A percentile compares a stretch with the other conserved stretches of the same genome.
phyloP scores from a whole-genome alignment of 2,329 filamentous ascomycete species.

The Beauveria rudraprayagi region DNA sequence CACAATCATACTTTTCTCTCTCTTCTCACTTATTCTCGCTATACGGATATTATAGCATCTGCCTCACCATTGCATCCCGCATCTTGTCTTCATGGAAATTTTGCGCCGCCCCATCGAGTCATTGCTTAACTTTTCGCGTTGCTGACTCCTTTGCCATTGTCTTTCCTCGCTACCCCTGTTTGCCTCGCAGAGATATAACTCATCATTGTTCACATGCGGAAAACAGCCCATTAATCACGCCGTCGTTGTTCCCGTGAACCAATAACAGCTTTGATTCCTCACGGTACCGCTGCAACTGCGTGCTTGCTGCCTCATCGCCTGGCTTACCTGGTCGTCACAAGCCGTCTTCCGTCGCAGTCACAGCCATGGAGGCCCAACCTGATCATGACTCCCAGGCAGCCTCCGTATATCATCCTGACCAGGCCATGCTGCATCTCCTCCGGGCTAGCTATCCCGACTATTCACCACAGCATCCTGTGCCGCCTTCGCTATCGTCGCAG shows the following conservation, averaged over 20 bases:
- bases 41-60: neutral
- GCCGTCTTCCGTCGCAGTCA: neutral
- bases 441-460: neutral
- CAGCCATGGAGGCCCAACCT: slow-evolving; percentile 6
- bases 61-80: neutral
- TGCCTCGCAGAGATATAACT: slow-evolving; percentile 1
- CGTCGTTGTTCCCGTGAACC: neutral
- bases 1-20: neutral
- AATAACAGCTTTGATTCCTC: neutral
- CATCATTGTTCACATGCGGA: slow-evolving; percentile 1
- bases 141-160: neutral
- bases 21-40: neutral
- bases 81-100: neutral
- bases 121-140: slow-evolving; percentile 1
- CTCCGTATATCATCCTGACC: slow-evolving; percentile 1
- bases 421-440: neutral
- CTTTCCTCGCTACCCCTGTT: neutral
- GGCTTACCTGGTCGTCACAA: neutral
- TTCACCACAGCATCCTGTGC: neutral
- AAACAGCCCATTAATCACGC: slow-evolving; percentile 9
- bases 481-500: neutral
- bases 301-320: neutral
- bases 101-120: neutral
- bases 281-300: neutral
- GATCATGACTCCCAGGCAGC: neutral